Evolutionary conservation across 1,139 yeast genomes (phyloP).

Genomic region (Candida sp.): DNA sequence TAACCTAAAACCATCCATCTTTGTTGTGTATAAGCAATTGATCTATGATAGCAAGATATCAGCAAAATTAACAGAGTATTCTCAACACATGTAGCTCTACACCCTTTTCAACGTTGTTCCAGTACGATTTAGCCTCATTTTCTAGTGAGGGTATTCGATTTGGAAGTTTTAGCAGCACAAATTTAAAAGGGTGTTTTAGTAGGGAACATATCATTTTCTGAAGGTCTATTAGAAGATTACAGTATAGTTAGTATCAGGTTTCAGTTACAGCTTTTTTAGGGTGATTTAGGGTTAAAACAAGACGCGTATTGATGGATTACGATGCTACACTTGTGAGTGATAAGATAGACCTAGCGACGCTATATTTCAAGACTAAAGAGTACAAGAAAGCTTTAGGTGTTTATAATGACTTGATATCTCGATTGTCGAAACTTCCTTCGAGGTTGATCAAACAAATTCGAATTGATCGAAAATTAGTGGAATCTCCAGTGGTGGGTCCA

Average conservation of each 20-base stretch:
- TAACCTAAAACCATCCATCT: neutral
- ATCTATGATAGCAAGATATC: neutral
- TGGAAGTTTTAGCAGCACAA: neutral
- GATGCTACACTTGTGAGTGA: constrained; percentile 18
- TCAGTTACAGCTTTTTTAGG: neutral
- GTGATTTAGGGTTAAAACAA: neutral
- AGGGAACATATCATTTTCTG: neutral
- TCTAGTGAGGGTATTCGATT: neutral
- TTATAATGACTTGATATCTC: constrained; percentile 16
- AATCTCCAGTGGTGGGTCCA: constrained; percentile 25
- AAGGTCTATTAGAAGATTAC: neutral
- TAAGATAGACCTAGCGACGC: constrained; percentile 27
- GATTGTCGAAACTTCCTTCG: constrained; percentile 13
- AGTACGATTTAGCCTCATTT: neutral
- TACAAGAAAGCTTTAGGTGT: constrained; percentile 25
- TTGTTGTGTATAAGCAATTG: neutral
- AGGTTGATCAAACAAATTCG: constrained; percentile 16
- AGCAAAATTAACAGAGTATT: neutral
- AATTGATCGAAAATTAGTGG: constrained; percentile 15
- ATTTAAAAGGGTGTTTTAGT: too few relatives aligned
- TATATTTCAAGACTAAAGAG: constrained; percentile 28
- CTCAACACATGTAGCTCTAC: neutral
- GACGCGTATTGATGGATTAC: neutral
- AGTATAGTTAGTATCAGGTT: neutral
- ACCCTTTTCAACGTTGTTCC: neutral